Evolutionary conservation across 495 filamentous ascomycete species (phyloP), one percentile per base, ranked within the genome.

Genomic region (Penicillium odoratum): DNA sequence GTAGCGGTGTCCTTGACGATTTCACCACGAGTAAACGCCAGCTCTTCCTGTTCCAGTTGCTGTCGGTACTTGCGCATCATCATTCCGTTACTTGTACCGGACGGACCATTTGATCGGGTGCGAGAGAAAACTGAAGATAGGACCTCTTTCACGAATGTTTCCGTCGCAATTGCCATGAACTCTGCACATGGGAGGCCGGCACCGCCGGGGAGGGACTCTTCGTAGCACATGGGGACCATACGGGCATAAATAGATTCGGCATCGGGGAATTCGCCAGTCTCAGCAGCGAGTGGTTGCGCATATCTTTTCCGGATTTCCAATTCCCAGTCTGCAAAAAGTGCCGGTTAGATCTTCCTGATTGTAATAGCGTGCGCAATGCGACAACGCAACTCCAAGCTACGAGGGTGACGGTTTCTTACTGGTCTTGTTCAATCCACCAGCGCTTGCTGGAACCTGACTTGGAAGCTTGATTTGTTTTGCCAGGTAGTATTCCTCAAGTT

Each of bases 141-240:
- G 5, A 93, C 82, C 62, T 96, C 90, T 73, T 97, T 98, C 57
- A 98, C 86, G 65, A 88, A 97, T 0, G 88, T 92, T 71, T 98
- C 93, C 3, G 91, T 89, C 3, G 93, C 94, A 44, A 92, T 85
- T 25, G 90, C 88, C 85, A 98, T 88, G 68, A 93, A 91, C 51
- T 90, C 86, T 6, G 93, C 85, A 34, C 90, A 90, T 29, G 90
- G 84, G 6, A 85, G 68, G 7, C 83, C 76, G 58, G 90, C 83
- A 3, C 92, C 91, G 25, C 81, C 82, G n/a, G 81, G 80, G 5
- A 98, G 83, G 0, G 93, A 94, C 58, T 90, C 83, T 72, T 97
- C 94, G 73, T 96, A 97, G 73, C 91, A 96, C 61, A 97, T 94
- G 8, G 94, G 93, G 16, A 91, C 78, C 89, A 98, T 95, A 55